These are phyloP conservation scores for Pyrenopolyporus hunteri DNA, from an alignment of 495 filamentous ascomycete species.

Conservation along the genomic window DNA sequence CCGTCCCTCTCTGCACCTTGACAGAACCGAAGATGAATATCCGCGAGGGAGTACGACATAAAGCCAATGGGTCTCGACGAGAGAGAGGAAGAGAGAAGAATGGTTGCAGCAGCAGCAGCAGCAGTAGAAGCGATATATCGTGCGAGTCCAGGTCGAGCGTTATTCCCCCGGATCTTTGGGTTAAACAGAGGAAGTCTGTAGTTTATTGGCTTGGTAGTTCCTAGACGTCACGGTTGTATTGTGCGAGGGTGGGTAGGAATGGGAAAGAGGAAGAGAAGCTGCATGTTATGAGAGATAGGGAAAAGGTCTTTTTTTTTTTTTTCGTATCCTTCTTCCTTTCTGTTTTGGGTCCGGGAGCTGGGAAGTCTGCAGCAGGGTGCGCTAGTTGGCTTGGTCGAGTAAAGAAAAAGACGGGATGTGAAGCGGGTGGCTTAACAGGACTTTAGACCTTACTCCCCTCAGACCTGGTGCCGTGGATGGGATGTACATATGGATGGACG, in stretches of 20 bases:
- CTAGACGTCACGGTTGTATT: constrained; percentile 34
- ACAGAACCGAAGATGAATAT: constrained; percentile 25
- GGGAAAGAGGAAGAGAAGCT: constrained; percentile 11
- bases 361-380: constrained; percentile 21
- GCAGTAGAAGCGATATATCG: constrained; percentile 34
- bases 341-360: constrained; percentile 6
- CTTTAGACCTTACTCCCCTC: constrained; percentile 26
- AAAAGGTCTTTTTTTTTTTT: constrained; percentile 11
- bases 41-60: constrained; percentile 23
- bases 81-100: too few species aligned
- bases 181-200: constrained; percentile 21
- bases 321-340: neutral
- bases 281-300: constrained; percentile 21
- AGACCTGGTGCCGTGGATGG: constrained; percentile 3
- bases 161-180: constrained; percentile 24
- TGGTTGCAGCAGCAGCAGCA: too few species aligned
- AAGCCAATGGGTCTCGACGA: constrained; percentile 22
- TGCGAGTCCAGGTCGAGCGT: constrained; percentile 24
- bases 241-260: constrained; percentile 39
- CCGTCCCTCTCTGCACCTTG: constrained; percentile 35
- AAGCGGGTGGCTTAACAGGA: constrained; percentile 30
- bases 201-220: constrained; percentile 30
- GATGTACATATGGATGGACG: constrained; percentile 19
- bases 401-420: constrained; percentile 27
- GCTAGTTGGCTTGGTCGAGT: constrained; percentile 23